phyloP scores from a whole-genome alignment of 805 yeast genomes.

The Cyberlindnera amylophila region DNA sequence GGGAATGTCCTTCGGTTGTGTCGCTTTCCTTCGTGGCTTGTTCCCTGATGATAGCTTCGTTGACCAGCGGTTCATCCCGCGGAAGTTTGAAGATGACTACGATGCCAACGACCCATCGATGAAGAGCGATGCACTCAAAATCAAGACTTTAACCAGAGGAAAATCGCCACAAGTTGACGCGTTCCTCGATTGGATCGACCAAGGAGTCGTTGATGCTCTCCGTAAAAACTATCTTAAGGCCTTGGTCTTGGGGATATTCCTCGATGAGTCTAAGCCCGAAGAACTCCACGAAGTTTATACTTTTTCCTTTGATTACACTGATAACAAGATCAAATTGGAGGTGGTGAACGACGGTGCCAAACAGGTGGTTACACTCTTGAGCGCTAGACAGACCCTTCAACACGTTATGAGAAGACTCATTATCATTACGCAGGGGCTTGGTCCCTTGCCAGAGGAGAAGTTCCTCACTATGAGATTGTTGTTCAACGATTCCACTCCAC shows the following conservation, averaged over 20 bases:
- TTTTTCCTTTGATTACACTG: slow-evolving; percentile 43
- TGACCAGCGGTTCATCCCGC: slow-evolving; percentile 44
- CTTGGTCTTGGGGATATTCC: slow-evolving; percentile 42
- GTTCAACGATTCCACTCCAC: slow-evolving; percentile 46
- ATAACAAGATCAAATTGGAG: slow-evolving; percentile 27
- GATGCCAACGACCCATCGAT: slow-evolving; percentile 24
- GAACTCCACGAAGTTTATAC: slow-evolving; percentile 47
- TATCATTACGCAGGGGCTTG: slow-evolving; percentile 49
- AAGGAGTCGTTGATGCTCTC: slow-evolving; percentile 44
- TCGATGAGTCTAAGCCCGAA: slow-evolving; percentile 39
- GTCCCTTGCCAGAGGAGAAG: slow-evolving; percentile 45
- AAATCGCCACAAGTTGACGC: slow-evolving; percentile 43
- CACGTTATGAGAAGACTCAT: slow-evolving; percentile 49
- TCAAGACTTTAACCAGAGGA: slow-evolving; percentile 47
- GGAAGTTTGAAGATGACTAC: slow-evolving; percentile 29
- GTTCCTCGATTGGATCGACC: slow-evolving; percentile 51
- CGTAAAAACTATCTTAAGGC: slow-evolving; percentile 39
- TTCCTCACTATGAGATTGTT: slow-evolving; percentile 45
- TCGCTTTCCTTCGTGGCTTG: slow-evolving; percentile 52
- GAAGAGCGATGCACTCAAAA: slow-evolving; percentile 37
- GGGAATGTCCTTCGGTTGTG: slow-evolving; percentile 52
- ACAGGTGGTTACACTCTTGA: slow-evolving; percentile 23
- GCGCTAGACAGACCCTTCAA: slow-evolving; percentile 43
- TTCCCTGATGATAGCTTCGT: slow-evolving; percentile 52
- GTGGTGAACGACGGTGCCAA: slow-evolving; percentile 17